phyloP scores from a whole-genome alignment of 768 basidiomycete genomes.

The Tylopilus subfusipes region DNA sequence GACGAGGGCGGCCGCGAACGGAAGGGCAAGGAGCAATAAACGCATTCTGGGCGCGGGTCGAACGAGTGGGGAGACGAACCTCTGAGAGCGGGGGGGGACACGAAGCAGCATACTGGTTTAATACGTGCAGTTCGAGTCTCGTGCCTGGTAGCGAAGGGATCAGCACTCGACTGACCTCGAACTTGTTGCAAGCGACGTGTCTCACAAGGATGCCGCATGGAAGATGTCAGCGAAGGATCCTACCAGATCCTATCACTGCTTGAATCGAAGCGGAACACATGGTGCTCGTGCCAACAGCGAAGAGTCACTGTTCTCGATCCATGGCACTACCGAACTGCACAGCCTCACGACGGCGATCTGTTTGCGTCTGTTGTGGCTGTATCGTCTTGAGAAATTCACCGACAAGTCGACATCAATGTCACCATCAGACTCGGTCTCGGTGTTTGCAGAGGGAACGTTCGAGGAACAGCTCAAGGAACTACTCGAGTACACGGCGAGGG shows the following conservation, averaged over 20 bases:
- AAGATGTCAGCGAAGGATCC: no score
- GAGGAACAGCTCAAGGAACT: slow-evolving; percentile 83
- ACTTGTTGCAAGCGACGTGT: no score
- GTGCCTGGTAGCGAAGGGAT: background rate
- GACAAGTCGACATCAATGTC: slow-evolving; percentile 47
- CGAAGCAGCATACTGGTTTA: background rate
- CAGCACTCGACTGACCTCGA: background rate
- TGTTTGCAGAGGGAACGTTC: slow-evolving; percentile 86
- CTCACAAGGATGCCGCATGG: no score
- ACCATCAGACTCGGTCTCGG: slow-evolving; percentile 69
- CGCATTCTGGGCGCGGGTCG: slow-evolving; percentile 7
- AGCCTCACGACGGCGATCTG: no score
- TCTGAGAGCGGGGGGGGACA: background rate
- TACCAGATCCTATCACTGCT: no score
- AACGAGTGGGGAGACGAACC: background rate
- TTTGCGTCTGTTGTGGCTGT: no score
- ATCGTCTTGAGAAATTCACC: no score
- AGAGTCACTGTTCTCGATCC: no score
- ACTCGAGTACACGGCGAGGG: slow-evolving; percentile 67
- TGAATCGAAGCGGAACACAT: no score
- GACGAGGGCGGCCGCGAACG: slow-evolving; percentile 12
- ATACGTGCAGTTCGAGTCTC: background rate
- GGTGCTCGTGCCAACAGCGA: no score
- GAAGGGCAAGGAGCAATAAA: slow-evolving; percentile 9
- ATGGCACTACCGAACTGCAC: no score